These are phyloP conservation scores for Apiospora koreana DNA, from an alignment of 2,329 filamentous ascomycete genomes.

Conservation along the genomic window DNA sequence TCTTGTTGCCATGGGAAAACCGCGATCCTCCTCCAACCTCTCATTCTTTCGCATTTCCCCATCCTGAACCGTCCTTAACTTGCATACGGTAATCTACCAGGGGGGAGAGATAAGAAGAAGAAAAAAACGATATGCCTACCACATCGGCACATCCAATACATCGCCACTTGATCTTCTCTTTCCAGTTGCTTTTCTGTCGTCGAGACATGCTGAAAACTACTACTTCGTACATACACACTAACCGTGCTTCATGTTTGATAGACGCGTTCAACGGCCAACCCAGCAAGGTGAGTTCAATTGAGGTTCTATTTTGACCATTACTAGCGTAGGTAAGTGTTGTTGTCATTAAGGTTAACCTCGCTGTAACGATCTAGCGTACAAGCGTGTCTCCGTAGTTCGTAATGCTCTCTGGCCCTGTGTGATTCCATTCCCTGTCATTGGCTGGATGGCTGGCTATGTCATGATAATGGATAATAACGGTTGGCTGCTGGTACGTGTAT, in stretches of 20 bases:
- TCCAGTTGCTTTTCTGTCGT: background rate
- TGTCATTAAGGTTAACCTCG: background rate
- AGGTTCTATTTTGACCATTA: background rate
- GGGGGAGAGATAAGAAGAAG: background rate
- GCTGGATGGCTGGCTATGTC: background rate
- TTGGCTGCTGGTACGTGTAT: background rate
- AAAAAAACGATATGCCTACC: background rate
- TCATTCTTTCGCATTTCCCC: too few species aligned
- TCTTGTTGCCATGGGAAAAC: background rate
- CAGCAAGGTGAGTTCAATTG: background rate
- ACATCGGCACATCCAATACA: background rate
- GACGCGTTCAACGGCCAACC: conserved; percentile 4
- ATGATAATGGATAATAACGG: background rate
- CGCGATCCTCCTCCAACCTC: conserved; percentile 4
- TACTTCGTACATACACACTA: background rate
- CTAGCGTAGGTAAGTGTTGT: background rate
- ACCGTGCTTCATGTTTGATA: background rate
- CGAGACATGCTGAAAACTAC: too few species aligned
- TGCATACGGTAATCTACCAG: background rate
- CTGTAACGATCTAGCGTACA: background rate
- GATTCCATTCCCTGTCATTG: background rate
- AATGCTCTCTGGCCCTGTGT: background rate
- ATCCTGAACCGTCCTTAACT: background rate
- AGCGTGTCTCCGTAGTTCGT: background rate
- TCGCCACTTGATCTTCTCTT: too few species aligned